These are phyloP conservation scores for Chromosphaera perkinsii DNA, from an alignment of 208 protist genomes.

Conservation along the genomic window DNA sequence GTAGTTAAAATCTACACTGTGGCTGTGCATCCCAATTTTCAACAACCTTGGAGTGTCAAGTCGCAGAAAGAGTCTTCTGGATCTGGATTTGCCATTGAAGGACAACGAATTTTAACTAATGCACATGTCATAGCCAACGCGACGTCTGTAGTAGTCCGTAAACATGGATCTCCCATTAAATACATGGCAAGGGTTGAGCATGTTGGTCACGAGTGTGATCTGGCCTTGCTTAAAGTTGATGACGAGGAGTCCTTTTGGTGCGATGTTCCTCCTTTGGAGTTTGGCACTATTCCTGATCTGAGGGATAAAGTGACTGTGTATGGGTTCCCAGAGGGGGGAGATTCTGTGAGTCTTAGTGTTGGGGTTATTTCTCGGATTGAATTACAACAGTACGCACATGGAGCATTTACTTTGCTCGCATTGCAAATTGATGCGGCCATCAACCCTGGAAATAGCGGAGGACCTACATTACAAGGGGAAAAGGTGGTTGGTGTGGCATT, in stretches of 20 bases:
- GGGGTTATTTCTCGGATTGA: slow-evolving; percentile 53
- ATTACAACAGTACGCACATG: slow-evolving; percentile 40
- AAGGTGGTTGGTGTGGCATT: slow-evolving; percentile 55
- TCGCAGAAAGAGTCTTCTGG: slow-evolving; percentile 31
- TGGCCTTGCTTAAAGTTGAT: slow-evolving; percentile 46
- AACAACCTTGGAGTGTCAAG: slow-evolving; percentile 21
- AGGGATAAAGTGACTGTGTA: slow-evolving; percentile 30
- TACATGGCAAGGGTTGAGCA: slow-evolving; percentile 43
- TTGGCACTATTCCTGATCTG: slow-evolving; percentile 16
- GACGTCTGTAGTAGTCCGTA: slow-evolving; percentile 44
- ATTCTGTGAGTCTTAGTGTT: slow-evolving; percentile 55
- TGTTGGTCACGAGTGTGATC: slow-evolving; percentile 56
- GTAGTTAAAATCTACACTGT: slow-evolving; percentile 29
- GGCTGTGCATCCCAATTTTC: slow-evolving; percentile 17
- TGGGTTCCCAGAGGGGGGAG: slow-evolving; percentile 54
- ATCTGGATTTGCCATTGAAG: slow-evolving; percentile 29
- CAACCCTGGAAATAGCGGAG: slow-evolving; percentile 56
- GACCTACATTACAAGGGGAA: slow-evolving; percentile 28
- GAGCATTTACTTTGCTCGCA: slow-evolving; percentile 16
- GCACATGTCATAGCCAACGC: slow-evolving; percentile 48
- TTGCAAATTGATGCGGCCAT: slow-evolving; percentile 60
- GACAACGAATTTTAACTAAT: slow-evolving; percentile 47
- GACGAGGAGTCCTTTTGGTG: slow-evolving; percentile 54
- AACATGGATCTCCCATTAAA: slow-evolving; percentile 45
- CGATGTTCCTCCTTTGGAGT: slow-evolving; percentile 18